These are phyloP conservation scores for Cryomyces minteri DNA, from an alignment of 495 filamentous ascomycete genomes.

Conservation along the genomic window DNA sequence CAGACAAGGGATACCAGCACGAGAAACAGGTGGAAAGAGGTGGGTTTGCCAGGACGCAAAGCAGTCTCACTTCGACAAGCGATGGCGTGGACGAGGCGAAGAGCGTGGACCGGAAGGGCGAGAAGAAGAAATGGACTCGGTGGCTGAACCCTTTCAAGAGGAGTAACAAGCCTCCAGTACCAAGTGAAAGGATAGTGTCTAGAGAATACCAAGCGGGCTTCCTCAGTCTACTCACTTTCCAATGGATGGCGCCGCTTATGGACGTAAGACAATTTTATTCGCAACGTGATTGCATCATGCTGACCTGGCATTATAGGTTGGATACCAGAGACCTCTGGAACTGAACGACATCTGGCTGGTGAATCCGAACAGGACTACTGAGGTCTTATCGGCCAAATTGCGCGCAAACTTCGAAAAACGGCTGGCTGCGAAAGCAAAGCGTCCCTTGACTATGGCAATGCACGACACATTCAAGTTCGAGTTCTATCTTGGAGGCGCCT, in stretches of 20 bases:
- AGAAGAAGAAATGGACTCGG: conserved; percentile 39
- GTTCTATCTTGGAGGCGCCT: conserved; percentile 67
- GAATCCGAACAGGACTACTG: conserved; percentile 59
- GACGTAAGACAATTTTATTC: conserved; percentile 22
- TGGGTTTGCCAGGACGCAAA: conserved; percentile 3
- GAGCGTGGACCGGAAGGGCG: conserved; percentile 8
- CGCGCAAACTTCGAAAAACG: conserved; percentile 48
- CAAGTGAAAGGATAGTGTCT: conserved; percentile 31
- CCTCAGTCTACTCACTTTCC: conserved; percentile 40
- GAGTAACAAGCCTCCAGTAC: conserved; percentile 38
- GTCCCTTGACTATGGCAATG: conserved; percentile 60
- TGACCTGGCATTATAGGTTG: conserved; percentile 27
- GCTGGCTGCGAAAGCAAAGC: conserved; percentile 43
- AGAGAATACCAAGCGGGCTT: conserved; percentile 41
- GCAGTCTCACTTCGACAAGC: conserved; percentile 4
- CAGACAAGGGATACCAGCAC: conserved; percentile 1
- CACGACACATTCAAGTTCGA: conserved; percentile 78
- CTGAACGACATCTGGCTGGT: conserved; percentile 73
- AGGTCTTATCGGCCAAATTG: conserved; percentile 44
- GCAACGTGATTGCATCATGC: background rate
- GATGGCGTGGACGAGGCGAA: conserved; percentile 7
- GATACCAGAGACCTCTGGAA: conserved; percentile 73
- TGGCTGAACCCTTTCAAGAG: conserved; percentile 44
- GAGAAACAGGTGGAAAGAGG: background rate
- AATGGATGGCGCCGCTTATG: conserved; percentile 57